phyloP scores from a whole-genome alignment of 352 stramenopile genomes.

The Pythium brachiatum region DNA sequence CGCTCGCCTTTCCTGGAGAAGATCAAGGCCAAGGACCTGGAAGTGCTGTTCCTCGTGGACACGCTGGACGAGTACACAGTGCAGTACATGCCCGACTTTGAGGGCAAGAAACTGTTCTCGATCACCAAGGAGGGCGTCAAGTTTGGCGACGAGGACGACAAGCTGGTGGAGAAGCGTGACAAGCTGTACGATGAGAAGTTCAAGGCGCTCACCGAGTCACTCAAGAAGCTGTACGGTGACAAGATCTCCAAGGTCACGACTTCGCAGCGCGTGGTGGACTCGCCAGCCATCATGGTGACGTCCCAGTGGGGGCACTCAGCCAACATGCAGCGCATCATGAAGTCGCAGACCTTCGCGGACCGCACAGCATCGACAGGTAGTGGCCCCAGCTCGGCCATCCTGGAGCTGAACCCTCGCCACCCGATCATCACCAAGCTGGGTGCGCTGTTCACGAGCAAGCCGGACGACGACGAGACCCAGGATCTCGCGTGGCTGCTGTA shows the following conservation, averaged over 20 bases:
- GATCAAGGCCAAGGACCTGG: conserved; percentile 95
- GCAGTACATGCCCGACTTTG: conserved; percentile 92
- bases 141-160: conserved; percentile 98
- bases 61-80: conserved; percentile 98
- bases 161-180: conserved; percentile 91
- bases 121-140: conserved; percentile 99
- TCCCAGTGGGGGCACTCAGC: conserved; percentile 97
- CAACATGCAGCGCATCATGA: conserved; percentile 99
- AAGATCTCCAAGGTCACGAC: conserved; percentile 96
- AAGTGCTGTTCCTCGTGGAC: conserved; percentile 99
- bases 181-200: conserved; percentile 98
- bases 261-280: conserved; percentile 92
- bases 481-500: conserved; percentile 97
- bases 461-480: conserved; percentile 83
- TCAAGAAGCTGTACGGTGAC: conserved; percentile 95
- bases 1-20: conserved; percentile 97
- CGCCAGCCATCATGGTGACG: conserved; percentile 96
- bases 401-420: conserved; percentile 99
- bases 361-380: conserved; percentile 37
- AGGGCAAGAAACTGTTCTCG: conserved; percentile 95
- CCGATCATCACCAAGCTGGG: conserved; percentile 97
- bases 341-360: conserved; percentile 95
- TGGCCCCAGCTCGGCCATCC: conserved; percentile 81
- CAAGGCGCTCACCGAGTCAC: conserved; percentile 92
- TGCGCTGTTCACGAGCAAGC: conserved; percentile 57